These are phyloP conservation scores for Conticribra guillardii DNA, from an alignment of 108 stramenopile genomes.

Conservation along the genomic window DNA sequence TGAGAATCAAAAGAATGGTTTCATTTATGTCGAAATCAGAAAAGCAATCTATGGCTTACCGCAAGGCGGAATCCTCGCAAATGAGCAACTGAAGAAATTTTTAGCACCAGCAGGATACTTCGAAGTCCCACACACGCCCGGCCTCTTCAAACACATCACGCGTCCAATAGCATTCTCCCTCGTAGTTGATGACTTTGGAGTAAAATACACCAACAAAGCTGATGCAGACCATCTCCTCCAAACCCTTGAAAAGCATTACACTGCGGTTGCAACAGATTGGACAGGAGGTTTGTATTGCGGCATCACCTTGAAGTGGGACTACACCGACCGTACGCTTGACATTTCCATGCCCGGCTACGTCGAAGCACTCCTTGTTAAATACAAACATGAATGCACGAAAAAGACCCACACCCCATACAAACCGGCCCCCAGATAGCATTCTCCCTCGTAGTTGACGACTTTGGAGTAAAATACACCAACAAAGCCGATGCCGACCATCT, in stretches of 20 bases:
- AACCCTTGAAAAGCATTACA: slow-evolving; percentile 27
- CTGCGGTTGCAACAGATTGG: slow-evolving; percentile 30
- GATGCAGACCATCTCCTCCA: slow-evolving; percentile 19
- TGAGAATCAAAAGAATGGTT: slow-evolving; percentile 5
- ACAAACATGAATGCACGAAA: slow-evolving; percentile 44
- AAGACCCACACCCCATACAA: slow-evolving; percentile 50
- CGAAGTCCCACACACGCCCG: slow-evolving; percentile 32
- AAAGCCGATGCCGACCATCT: slow-evolving; percentile 22
- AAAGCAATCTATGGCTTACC: slow-evolving; percentile 26
- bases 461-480: slow-evolving; percentile 50
- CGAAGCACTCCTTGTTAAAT: slow-evolving; percentile 33
- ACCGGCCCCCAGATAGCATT: slow-evolving; percentile 19
- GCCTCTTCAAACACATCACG: slow-evolving; percentile 41
- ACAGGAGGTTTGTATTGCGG: slow-evolving; percentile 37
- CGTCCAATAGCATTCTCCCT: slow-evolving; percentile 44
- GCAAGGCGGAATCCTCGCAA: slow-evolving; percentile 46
- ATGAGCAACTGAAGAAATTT: slow-evolving; percentile 15
- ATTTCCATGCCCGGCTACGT: slow-evolving; percentile 60
- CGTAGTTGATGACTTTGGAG: slow-evolving; percentile 63
- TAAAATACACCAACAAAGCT: slow-evolving; percentile 38
- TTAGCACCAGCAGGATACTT: slow-evolving; percentile 32
- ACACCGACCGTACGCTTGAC: slow-evolving; percentile 22
- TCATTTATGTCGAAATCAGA: slow-evolving; percentile 9
- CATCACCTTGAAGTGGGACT: slow-evolving; percentile 48
- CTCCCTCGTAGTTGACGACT: slow-evolving; percentile 62